Conservation (phyloP, 768 basidiomycete species). For the Lyophyllum semitale region DNA sequence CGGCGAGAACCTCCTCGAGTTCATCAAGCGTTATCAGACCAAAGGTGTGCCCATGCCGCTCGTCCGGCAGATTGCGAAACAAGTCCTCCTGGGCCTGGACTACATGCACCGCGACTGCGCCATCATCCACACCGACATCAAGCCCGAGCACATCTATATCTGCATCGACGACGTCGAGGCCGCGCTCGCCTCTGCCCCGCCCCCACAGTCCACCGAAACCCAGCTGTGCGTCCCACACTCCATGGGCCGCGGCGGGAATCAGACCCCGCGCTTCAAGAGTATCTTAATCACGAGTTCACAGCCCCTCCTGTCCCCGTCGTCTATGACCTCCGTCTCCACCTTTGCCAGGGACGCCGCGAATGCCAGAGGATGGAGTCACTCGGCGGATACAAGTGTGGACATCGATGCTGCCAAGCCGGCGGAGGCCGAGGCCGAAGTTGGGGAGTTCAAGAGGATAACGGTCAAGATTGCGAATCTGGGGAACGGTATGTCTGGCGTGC, state of each 20-base stretch:
- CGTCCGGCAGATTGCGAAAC: slow-evolving; percentile 96
- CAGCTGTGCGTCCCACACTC: slow-evolving; percentile 50
- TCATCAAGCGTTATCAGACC: slow-evolving; percentile 98
- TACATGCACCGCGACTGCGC: slow-evolving; percentile 98
- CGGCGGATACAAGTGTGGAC: slow-evolving; percentile 13
- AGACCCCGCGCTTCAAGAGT: slow-evolving; percentile 83
- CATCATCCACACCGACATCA: slow-evolving; percentile 96
- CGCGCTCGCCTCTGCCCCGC: slow-evolving; percentile 59
- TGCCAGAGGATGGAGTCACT: not conserved
- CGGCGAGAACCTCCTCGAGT: slow-evolving; percentile 92
- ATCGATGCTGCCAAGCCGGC: slow-evolving; percentile 28
- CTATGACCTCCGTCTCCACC: slow-evolving; percentile 27
- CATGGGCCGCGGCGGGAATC: slow-evolving; percentile 93
- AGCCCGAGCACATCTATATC: slow-evolving; percentile 97
- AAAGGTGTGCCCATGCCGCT: slow-evolving; percentile 94
- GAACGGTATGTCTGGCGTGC: slow-evolving; percentile 64
- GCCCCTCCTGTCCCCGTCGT: slow-evolving; percentile 86
- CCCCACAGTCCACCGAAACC: slow-evolving; percentile 20
- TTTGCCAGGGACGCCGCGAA: slow-evolving; percentile 6
- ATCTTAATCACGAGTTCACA: slow-evolving; percentile 89
- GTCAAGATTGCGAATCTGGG: slow-evolving; percentile 99
- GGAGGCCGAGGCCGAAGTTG: slow-evolving; percentile 20
- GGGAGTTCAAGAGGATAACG: slow-evolving; percentile 70
- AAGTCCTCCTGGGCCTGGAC: slow-evolving; percentile 91
- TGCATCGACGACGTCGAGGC: slow-evolving; percentile 96